Evolutionary conservation across 2,329 filamentous ascomycete genomes (phyloP).

Genomic region (Sarocladium kiliense): DNA sequence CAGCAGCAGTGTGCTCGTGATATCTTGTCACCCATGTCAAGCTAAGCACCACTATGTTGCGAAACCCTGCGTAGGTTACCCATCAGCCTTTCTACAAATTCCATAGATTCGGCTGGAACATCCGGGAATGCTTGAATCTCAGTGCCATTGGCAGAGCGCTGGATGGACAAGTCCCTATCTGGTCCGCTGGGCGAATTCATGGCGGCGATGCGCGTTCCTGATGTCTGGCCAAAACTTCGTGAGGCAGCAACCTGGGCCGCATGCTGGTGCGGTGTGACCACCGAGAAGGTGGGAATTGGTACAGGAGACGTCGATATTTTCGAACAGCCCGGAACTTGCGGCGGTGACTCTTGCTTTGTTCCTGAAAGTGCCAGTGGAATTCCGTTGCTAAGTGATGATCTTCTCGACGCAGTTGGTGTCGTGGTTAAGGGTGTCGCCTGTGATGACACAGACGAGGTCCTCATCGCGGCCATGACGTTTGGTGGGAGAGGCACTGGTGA

Average conservation of each 20-base stretch:
- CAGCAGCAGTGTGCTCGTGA: too few species aligned
- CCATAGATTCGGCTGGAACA: conserved; percentile 37
- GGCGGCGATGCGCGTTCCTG: too few species aligned
- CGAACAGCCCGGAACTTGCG: background rate
- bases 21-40: too few species aligned
- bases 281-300: conserved; percentile 23
- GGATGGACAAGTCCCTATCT: too few species aligned
- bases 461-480: conserved; percentile 37
- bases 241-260: background rate
- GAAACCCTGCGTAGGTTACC: conserved; percentile 37
- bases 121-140: conserved; percentile 31
- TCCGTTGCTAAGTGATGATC: background rate
- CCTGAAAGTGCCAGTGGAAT: background rate
- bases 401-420: background rate
- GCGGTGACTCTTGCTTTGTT: background rate
- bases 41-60: background rate
- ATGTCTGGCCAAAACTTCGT: background rate
- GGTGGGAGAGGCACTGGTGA: conserved; percentile 40
- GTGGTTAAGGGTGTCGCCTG: conserved; percentile 10
- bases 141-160: background rate
- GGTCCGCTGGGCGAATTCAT: too few species aligned
- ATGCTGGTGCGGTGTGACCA: conserved; percentile 12
- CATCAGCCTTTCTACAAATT: conserved; percentile 49
- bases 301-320: conserved; percentile 22
- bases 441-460: conserved; percentile 16